Percentiles rank a stretch among this genome's conserved stretches.
Conservation (phyloP, 1,284 basidiomycete species). For the Phenoliferia sp. region DNA sequence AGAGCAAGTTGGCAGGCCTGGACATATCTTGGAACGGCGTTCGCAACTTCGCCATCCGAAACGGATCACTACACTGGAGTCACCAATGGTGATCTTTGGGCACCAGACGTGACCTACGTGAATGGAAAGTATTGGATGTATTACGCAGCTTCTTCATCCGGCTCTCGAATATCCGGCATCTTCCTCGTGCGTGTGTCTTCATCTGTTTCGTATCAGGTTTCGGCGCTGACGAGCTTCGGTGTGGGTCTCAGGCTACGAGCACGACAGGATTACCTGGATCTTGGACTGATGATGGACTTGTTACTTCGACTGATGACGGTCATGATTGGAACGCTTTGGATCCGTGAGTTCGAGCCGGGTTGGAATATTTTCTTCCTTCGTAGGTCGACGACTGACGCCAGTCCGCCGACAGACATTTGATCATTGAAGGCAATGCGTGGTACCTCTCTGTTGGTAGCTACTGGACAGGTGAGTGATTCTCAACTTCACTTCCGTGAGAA, state of each 20-base stretch:
- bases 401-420: neutral
- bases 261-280: constrained; percentile 43
- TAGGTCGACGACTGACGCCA: neutral
- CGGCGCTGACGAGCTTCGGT: neutral
- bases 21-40: constrained; percentile 51
- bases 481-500: neutral
- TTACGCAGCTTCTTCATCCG: constrained; percentile 40
- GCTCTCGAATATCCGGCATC: constrained; percentile 35
- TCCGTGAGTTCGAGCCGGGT: constrained; percentile 41
- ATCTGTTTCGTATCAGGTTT: neutral
- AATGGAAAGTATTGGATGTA: constrained; percentile 49
- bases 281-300: constrained; percentile 51
- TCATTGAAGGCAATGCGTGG: constrained; percentile 25
- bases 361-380: neutral
- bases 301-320: constrained; percentile 47
- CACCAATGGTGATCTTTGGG: constrained; percentile 34
- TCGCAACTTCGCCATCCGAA: constrained; percentile 48
- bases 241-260: constrained; percentile 27
- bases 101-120: constrained; percentile 37
- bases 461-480: constrained; percentile 25
- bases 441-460: constrained; percentile 33
- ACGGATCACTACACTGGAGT: constrained; percentile 52
- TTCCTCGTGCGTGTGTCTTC: constrained; percentile 25
- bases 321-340: constrained; percentile 57
- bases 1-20: constrained; percentile 37